Evolutionary conservation across 148 eudicot species (phyloP), one percentile per base, ranked within the genome.

Genomic region (Linanthus parryae): DNA sequence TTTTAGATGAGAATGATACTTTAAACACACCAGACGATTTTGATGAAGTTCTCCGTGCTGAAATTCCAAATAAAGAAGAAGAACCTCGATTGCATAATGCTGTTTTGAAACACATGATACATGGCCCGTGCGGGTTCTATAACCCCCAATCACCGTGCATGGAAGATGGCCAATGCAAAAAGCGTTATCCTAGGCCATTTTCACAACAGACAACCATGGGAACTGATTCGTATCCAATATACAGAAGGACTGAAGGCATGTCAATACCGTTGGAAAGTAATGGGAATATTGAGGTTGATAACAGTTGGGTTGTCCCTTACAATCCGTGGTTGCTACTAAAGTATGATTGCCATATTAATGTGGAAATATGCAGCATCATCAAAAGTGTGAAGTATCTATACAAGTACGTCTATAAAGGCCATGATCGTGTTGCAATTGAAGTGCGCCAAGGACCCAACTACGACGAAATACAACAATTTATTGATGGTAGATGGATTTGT

Each of bases 1-100:
- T 39, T 3, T 3, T 39, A n/a, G 48, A 44, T 44, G 48, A 44
- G 27, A 23, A 44, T 44, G 48, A 44, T 14, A 44, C 19, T 6
- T 19, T 44, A 8, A 17, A 20, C 13, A 44, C 20, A 5, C 27
- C 48, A 4, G 12, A 44, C 22, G 27, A 44, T 44, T 44, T 4
- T 9, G 18, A 40, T n/a, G 1, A 1, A 3, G 19, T 40, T n/a
- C 4, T 40, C 15, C 15, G 44, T 15, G 8, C 19, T 1, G 20
- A 40, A 40, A 40, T 40, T 15, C 44, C 18, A 40, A 22, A 40
- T 15, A 40, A 13, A 22, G 20, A 40, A 2, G 2, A 8, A 2
- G 44, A 40, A n/a, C 20, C 44, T 40, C 4, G n/a, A 40, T 8
- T 40, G 44, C 18, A 40, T 16, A 14, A 15, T 2, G n/a, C n/a